phyloP scores from a whole-genome alignment of 208 protist species.

The Strigomonas culicis region DNA sequence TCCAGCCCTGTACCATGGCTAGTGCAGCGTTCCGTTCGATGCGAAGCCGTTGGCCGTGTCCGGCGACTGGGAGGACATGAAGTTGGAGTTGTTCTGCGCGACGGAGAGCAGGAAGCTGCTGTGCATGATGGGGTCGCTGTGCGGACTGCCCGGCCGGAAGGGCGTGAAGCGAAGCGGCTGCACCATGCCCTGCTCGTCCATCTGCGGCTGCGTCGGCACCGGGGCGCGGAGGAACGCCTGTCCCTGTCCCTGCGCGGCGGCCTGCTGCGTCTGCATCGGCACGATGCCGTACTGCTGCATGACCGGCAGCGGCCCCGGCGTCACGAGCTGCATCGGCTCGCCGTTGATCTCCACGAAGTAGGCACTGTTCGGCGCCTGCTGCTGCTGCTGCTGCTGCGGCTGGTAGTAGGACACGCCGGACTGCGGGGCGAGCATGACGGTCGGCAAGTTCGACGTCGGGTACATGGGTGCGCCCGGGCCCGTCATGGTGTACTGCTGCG shows the following conservation, averaged over 20 bases:
- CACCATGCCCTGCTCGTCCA: constrained; percentile 3
- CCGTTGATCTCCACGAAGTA: constrained; percentile 23
- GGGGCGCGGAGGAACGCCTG: not conserved
- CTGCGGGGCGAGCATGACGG: constrained; percentile 19
- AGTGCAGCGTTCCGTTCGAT: not conserved
- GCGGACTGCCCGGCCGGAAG: constrained; percentile 17
- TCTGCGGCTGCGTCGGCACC: not conserved
- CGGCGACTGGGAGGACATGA: constrained; percentile 16
- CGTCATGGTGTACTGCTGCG: constrained; percentile 23
- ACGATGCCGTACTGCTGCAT: constrained; percentile 16
- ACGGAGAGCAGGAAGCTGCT: constrained; percentile 22
- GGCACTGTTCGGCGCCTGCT: not conserved
- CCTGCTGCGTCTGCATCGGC: not conserved
- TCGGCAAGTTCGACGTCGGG: constrained; percentile 13
- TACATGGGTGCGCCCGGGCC: constrained; percentile 21
- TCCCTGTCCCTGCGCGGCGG: constrained; percentile 4
- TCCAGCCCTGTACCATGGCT: not conserved
- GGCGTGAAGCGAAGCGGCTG: constrained; percentile 26
- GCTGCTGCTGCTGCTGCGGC: constrained; percentile 11
- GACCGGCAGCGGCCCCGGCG: constrained; percentile 20
- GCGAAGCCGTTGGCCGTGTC: constrained; percentile 11
- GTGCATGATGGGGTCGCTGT: constrained; percentile 23
- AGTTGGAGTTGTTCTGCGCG: constrained; percentile 8
- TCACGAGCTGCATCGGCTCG: constrained; percentile 24
- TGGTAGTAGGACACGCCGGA: not conserved